A percentile compares a stretch with the other conserved stretches of the same genome.
phyloP scores from a whole-genome alignment of 2,329 filamentous ascomycete genomes.

The Aspergillus oerlinghausenensis region DNA sequence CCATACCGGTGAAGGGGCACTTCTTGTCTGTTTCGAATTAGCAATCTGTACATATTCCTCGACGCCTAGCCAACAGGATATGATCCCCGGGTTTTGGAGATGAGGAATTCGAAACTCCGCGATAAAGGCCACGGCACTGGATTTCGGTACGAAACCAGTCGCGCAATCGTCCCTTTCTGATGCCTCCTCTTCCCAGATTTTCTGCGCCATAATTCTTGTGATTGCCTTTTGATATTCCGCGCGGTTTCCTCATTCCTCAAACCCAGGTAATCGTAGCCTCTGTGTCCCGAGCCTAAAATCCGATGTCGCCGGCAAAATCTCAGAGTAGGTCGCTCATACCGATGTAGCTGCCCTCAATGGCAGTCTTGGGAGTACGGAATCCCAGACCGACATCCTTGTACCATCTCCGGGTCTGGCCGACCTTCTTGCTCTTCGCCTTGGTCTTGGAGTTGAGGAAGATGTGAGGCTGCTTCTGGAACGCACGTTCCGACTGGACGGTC shows the following conservation, averaged over 20 bases:
- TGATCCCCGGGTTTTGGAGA: slow-evolving; percentile 8
- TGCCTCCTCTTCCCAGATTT: background rate
- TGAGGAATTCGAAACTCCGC: slow-evolving; percentile 9
- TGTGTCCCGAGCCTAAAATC: slow-evolving; percentile 15
- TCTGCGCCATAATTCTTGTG: background rate
- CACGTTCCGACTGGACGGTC: slow-evolving; percentile 99
- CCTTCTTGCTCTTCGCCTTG: slow-evolving; percentile 72
- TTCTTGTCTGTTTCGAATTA: slow-evolving; percentile 79
- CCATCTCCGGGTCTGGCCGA: slow-evolving; percentile 93
- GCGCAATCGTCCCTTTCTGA: background rate
- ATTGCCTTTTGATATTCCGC: background rate
- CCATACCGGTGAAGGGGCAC: slow-evolving; percentile 98
- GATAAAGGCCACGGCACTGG: background rate
- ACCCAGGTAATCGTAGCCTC: slow-evolving; percentile 6
- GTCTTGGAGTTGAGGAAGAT: slow-evolving; percentile 99
- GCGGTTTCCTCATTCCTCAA: slow-evolving; percentile 14
- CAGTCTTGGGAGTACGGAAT: slow-evolving; percentile 96
- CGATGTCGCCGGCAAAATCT: slow-evolving; percentile 16
- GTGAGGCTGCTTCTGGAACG: slow-evolving; percentile 99
- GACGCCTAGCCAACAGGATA: background rate
- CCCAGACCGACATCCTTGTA: slow-evolving; percentile 99
- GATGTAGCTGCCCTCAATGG: slow-evolving; percentile 99
- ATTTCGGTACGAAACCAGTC: background rate
- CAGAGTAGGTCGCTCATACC: slow-evolving; percentile 62
- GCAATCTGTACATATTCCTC: slow-evolving; percentile 11